Evolutionary conservation across 768 basidiomycete species (phyloP), one percentile per base, ranked within the genome.

Genomic region (Chalciporus chontae): DNA sequence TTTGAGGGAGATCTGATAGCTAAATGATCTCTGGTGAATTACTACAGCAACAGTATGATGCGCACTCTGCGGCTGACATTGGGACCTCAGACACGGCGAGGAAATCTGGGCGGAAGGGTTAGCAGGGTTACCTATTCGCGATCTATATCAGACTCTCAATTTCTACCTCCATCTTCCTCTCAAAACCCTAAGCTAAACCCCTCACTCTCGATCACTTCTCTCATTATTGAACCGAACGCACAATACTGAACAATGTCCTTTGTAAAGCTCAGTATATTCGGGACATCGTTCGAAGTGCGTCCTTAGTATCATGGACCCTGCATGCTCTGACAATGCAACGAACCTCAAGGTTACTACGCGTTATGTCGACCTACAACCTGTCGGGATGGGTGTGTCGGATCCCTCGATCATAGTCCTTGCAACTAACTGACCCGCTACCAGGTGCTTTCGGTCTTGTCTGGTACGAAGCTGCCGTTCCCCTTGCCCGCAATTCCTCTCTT

Each of bases 381-480:
- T 98, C 40, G 96, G 95, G 69, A 98, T 98, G 95, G 95, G 95
- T 90, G 54, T 70, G 87, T 71, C 40, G 47, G 36, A 48, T 56
- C 41, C 38, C 41, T 40, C 31, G 41, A 56, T 50, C 48, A 36
- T 18, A 15, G 38, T 34, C 11, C 32, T 40, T 29, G 54, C 17
- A 45, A 18, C 62, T 67, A 55, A 66, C 54, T 56, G 27, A 41
- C 51, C 34, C 37, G 40, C 23, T 46, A 15, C 43, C 19, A 59
- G 92, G 92, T 56, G 96, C 96, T 34, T 98, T 99, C 65, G 96
- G 96, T 51, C 90, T 99, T 49, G 96, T 99, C 45, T 99, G 94
- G 94, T 96, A 63, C 52, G 78, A 13, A 37, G 31, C 29, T 19
- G 32, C 31, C 42, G 11, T 18, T 10, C 29, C 36, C 38, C 4